Base-by-base conservation (phyloP, 345 rosid species). In the Citrus hindsii region DNA sequence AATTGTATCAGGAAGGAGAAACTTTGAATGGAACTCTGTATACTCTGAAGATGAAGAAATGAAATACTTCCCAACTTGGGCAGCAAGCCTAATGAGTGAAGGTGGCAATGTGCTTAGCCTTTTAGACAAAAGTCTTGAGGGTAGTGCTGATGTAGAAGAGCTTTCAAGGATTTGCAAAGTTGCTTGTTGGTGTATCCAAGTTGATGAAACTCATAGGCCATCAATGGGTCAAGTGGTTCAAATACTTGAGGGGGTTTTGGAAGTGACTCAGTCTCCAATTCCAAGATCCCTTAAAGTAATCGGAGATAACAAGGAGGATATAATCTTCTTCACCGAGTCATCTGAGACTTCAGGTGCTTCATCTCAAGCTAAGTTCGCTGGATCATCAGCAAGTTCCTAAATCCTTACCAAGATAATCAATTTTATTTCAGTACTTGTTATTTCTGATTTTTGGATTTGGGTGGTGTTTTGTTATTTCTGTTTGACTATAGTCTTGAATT, bases 171-270 rank as follows among this genome's bases (percentile, higher is more conserved):
- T 88, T 16, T 89, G 93, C 79, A 92, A 83, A 79, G 88, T 90
- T 7, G 97, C 95, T 35, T 89, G 93, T 76, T 93, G 98, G 97
- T 93, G 98, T 68, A 83, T 93, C 71, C 98, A 94, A 78, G 98
- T 89, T 60, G 92, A 90, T n/a, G 98, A 93, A 80, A 71, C 40
- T 61, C 89, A 84, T 28, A 83, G 98, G 80, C 97, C 93, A 62
- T 35, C 94, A 10, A 94, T 94, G 95, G 87, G 95, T 33, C 97
- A 92, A 82, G 85, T 93, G 8, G 98, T 93, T 84, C 98, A 90
- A 82, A 88, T 93, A 68, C 93, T 95, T 9, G 98, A 93, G 74
- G 92, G 94, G 66, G 84, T 92, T 27, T 77, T 86, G 81, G 92
- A 87, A 38, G 92, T 93, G 77, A 84, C 79, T 79, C 21, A 78